Base-by-base conservation (phyloP, 441 rosid species). In the Monsonia emarginata region DNA sequence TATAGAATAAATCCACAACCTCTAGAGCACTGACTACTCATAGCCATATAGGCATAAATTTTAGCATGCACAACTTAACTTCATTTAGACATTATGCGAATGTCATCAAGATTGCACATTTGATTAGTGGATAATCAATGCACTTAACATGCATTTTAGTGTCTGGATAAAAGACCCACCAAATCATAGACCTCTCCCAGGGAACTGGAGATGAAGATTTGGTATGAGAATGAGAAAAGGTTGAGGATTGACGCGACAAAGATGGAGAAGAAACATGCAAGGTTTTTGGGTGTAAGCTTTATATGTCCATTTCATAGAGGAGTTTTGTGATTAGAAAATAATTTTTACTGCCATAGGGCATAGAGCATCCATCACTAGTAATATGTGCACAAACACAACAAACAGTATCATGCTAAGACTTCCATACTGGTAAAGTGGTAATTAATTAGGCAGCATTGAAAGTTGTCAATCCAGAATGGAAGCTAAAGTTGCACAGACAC, bases 41-140 rank as follows among this genome's bases (percentile, higher is more conserved):
- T 2, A 21, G 58, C 26, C 21, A 50, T 7, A 50, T 50, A 50
- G 14, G 58, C 58, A 21, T 8, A 19, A 50, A 19, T 44, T 32
- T 65, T 28, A 58, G 52, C 52, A 65, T 18, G 60, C 38, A 59
- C 14, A 21, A 60, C 32, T 26, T n/a, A 40, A 26, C 44, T 28
- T 13, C n/a, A 19, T 50, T 10, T 10, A 19, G 26, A 1, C 13
- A 13, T 10, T 38, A 38, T 38, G 46, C 10, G 26, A 50, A 50
- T 19, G 58, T 50, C 58, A 50, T 50, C 10, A 50, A 6, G 26
- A 50, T 26, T 21, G 21, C 57, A 54, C 26, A 57, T 5, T 44
- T 8, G 22, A 25, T 48, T 36, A 25, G 34, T 65, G 44, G 61
- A 25, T 25, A 34, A 16, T 62, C 26, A 36, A 2, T 21, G 25